Conservation (phyloP, 805 yeast species). For the Candida tallmaniae region DNA sequence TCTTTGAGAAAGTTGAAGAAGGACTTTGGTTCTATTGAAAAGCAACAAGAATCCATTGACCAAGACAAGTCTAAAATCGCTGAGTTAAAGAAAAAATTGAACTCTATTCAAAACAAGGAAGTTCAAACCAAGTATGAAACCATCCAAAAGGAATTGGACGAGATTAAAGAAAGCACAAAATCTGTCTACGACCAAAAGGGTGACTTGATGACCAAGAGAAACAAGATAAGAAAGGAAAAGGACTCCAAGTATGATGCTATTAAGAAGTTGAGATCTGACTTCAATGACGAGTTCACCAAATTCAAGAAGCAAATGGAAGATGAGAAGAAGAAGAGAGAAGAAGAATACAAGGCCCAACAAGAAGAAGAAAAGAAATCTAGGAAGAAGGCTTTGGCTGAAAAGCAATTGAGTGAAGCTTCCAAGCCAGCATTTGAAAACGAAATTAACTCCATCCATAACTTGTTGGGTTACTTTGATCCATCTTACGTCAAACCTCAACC, state of each 20-base stretch:
- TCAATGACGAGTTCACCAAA: constrained; percentile 68
- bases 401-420: constrained; percentile 67
- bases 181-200: constrained; percentile 63
- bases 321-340: constrained; percentile 64
- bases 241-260: constrained; percentile 65
- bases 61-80: constrained; percentile 70
- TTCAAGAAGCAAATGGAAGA: constrained; percentile 65
- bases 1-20: constrained; percentile 75
- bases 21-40: constrained; percentile 69
- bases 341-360: constrained; percentile 56
- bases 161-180: constrained; percentile 56
- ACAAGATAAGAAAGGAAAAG: constrained; percentile 60
- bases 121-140: constrained; percentile 64
- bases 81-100: constrained; percentile 65
- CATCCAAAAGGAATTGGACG: constrained; percentile 66
- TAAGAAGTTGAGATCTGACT: constrained; percentile 66
- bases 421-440: constrained; percentile 82
- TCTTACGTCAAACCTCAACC: constrained; percentile 57
- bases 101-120: constrained; percentile 56
- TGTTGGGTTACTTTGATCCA: constrained; percentile 76
- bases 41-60: constrained; percentile 75
- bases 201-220: constrained; percentile 58
- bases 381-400: constrained; percentile 55
- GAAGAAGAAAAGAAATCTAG: constrained; percentile 49
- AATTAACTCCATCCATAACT: constrained; percentile 67